Conservation (phyloP, 768 basidiomycete species). For the Hebeloma cylindrosporum region DNA sequence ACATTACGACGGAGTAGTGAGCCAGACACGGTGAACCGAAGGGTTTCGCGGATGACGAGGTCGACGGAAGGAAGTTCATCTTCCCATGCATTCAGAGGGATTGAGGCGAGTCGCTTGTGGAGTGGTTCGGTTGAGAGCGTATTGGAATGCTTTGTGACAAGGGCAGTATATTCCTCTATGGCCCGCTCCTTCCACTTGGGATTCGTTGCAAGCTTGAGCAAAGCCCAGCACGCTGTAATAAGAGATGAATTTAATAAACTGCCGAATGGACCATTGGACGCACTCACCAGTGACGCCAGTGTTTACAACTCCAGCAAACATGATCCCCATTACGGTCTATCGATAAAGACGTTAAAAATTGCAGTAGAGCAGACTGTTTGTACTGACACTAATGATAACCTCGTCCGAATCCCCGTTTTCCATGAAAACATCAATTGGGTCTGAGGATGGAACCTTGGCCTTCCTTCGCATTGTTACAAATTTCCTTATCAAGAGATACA, state of each 20-base stretch:
- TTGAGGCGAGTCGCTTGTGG: slow-evolving; percentile 33
- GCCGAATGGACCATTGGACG: background rate
- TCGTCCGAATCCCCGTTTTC: slow-evolving; percentile 27
- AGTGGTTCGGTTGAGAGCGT: slow-evolving; percentile 27
- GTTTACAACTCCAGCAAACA: slow-evolving; percentile 38
- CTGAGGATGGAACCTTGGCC: slow-evolving; percentile 24
- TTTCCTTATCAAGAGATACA: slow-evolving; percentile 27
- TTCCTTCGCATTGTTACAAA: slow-evolving; percentile 31
- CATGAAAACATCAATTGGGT: slow-evolving; percentile 38
- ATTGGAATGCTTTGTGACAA: slow-evolving; percentile 32
- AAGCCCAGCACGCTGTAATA: slow-evolving; percentile 38
- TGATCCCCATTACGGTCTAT: slow-evolving; percentile 32
- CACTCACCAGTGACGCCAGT: slow-evolving; percentile 37
- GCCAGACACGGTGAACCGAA: slow-evolving; percentile 31
- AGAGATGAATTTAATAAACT: background rate
- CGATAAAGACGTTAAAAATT: background rate
- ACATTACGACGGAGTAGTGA: slow-evolving; percentile 38
- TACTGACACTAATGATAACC: slow-evolving; percentile 23
- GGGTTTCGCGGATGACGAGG: slow-evolving; percentile 39
- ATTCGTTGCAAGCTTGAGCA: slow-evolving; percentile 35
- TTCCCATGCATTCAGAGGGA: slow-evolving; percentile 42
- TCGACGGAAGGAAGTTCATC: slow-evolving; percentile 40
- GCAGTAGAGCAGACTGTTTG: background rate
- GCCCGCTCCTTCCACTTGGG: slow-evolving; percentile 37
- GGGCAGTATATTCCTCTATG: slow-evolving; percentile 28